Percentiles rank a stretch among this genome's conserved stretches.
These are phyloP conservation scores for Leccinum rimulosum DNA, from an alignment of 768 basidiomycete species.

Conservation along the genomic window DNA sequence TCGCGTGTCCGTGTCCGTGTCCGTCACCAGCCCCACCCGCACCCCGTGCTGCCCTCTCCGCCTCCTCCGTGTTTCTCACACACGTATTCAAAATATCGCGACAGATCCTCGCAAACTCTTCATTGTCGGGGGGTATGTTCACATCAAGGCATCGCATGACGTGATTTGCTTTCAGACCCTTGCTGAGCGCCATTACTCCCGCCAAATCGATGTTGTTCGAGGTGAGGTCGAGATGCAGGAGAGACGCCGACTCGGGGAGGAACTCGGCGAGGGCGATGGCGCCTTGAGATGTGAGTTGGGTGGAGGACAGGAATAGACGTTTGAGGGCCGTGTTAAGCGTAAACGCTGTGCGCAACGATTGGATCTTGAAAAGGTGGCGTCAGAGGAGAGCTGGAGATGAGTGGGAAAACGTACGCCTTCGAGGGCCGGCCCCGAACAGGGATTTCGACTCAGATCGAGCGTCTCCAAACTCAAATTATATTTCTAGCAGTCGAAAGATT, in stretches of 20 bases:
- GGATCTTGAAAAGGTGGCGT: slow-evolving; percentile 46
- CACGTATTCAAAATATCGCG: slow-evolving; percentile 89
- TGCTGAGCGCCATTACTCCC: slow-evolving; percentile 88
- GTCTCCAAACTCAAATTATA: slow-evolving; percentile 94
- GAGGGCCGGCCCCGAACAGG: slow-evolving; percentile 83
- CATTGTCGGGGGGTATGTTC: slow-evolving; percentile 83
- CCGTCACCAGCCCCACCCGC: not conserved
- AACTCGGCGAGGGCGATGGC: slow-evolving; percentile 97
- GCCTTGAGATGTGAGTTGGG: slow-evolving; percentile 73
- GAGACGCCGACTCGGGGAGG: slow-evolving; percentile 81
- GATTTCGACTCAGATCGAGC: slow-evolving; percentile 89
- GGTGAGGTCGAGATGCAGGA: slow-evolving; percentile 91
- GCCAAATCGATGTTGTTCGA: slow-evolving; percentile 81
- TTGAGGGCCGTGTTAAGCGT: slow-evolving; percentile 90
- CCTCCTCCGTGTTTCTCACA: slow-evolving; percentile 83
- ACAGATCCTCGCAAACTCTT: slow-evolving; percentile 80
- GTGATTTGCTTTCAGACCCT: slow-evolving; percentile 80
- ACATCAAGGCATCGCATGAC: slow-evolving; percentile 91
- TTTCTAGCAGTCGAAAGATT: slow-evolving; percentile 53
- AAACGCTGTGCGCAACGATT: slow-evolving; percentile 89
- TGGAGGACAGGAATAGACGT: slow-evolving; percentile 85
- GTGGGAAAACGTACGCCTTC: slow-evolving; percentile 70
- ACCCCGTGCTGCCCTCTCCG: slow-evolving; percentile 40
- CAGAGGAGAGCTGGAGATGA: not conserved
- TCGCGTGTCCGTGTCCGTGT: not conserved